Evolutionary conservation across 768 basidiomycete genomes (phyloP).

Genomic region (Rubroboletus pulcherrimus): DNA sequence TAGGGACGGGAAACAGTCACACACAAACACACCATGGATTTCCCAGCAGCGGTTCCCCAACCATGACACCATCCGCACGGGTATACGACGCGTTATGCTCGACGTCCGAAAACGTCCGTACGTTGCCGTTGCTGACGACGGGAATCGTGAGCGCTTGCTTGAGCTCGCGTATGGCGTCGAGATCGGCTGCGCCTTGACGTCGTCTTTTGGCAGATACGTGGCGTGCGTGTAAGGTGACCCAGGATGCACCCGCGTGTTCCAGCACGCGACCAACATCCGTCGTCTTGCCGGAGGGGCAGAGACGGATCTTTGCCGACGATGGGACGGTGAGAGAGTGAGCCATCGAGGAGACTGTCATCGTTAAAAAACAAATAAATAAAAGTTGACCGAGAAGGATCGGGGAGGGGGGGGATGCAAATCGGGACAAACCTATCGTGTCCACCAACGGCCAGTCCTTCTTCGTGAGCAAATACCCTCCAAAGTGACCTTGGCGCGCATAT

Average conservation of each 20-base stretch:
- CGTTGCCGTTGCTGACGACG: constrained; percentile 79
- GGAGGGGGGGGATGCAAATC: background rate
- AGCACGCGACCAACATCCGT: constrained; percentile 53
- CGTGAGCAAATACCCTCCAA: constrained; percentile 71
- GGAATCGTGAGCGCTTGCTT: constrained; percentile 51
- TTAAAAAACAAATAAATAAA: background rate
- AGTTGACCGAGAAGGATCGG: background rate
- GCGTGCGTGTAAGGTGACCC: constrained; percentile 72
- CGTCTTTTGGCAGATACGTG: constrained; percentile 67
- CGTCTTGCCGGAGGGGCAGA: constrained; percentile 53
- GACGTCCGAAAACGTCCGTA: constrained; percentile 57
- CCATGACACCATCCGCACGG: constrained; percentile 73
- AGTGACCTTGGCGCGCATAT: constrained; percentile 60
- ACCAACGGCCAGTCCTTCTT: constrained; percentile 72
- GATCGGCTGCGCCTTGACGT: constrained; percentile 68
- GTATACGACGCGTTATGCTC: constrained; percentile 50
- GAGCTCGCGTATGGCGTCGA: constrained; percentile 53
- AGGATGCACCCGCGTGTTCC: constrained; percentile 63
- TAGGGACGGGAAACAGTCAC: background rate
- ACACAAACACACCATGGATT: constrained; percentile 62
- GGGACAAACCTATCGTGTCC: constrained; percentile 56
- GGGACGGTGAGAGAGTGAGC: constrained; percentile 60
- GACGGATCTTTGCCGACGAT: constrained; percentile 59
- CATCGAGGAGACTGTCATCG: constrained; percentile 56
- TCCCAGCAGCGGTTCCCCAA: constrained; percentile 70